These are phyloP conservation scores for Fusarium sterilihyphosum DNA, from an alignment of 2,329 filamentous ascomycete species.

Conservation along the genomic window DNA sequence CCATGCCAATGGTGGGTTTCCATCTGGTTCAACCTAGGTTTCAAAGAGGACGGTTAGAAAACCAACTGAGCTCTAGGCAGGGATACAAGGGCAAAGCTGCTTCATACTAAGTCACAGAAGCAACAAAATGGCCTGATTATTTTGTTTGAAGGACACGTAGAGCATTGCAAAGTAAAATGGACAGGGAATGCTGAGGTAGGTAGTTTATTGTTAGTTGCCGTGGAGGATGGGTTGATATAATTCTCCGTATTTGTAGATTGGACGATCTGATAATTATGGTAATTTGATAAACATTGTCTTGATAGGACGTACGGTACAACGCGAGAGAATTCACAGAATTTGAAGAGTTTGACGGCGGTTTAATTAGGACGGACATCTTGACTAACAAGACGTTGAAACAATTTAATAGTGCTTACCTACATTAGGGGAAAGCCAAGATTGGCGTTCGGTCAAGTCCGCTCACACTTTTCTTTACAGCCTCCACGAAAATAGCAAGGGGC, in stretches of 20 bases:
- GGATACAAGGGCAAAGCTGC: background rate
- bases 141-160: background rate
- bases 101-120: constrained; percentile 12
- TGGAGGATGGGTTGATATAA: background rate
- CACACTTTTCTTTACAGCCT: constrained; percentile 1
- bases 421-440: constrained; percentile 14
- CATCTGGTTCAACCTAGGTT: constrained; percentile 14
- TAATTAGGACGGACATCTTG: background rate
- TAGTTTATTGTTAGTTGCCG: background rate
- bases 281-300: background rate
- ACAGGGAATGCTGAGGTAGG: constrained; percentile 2
- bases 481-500: constrained; percentile 21
- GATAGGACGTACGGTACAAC: background rate
- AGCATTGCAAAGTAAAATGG: constrained; percentile 7
- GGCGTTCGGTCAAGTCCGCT: constrained; percentile 23
- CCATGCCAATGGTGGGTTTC: background rate
- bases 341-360: background rate
- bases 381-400: background rate
- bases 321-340: background rate
- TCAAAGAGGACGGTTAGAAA: constrained; percentile 9
- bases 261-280: background rate
- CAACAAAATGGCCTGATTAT: constrained; percentile 22
- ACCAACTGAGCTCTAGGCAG: background rate
- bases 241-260: constrained; percentile 13
- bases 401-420: background rate